Evolutionary conservation across 768 basidiomycete species (phyloP).

Genomic region (Terana coerulea): DNA sequence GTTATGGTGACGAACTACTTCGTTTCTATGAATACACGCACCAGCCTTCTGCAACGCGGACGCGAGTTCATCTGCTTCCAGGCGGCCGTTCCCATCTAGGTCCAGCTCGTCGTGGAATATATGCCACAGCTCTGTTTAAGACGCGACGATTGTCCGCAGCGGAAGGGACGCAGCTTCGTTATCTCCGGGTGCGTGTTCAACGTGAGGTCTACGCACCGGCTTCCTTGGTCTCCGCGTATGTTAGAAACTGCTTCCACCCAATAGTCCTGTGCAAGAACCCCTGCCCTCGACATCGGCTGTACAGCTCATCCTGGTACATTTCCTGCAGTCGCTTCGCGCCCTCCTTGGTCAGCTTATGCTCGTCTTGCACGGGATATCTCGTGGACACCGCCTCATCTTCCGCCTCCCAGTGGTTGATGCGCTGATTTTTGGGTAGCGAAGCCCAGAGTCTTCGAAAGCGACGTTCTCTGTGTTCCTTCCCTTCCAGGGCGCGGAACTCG

Average conservation of each 20-base stretch:
- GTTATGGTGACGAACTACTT: background rate
- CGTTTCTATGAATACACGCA: conserved; percentile 29
- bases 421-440: conserved; percentile 39
- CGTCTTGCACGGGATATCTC: conserved; percentile 26
- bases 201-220: conserved; percentile 46
- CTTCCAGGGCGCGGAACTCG: conserved; percentile 65
- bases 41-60: conserved; percentile 71
- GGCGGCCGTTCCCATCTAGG: conserved; percentile 79
- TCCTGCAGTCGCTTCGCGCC: conserved; percentile 59
- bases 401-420: conserved; percentile 15
- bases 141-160: conserved; percentile 12
- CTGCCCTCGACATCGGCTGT: conserved; percentile 48
- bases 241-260: conserved; percentile 67
- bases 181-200: background rate
- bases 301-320: conserved; percentile 77
- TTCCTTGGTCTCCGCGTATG: conserved; percentile 80
- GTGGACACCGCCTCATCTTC: conserved; percentile 20
- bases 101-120: conserved; percentile 91
- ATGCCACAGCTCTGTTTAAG: conserved; percentile 75
- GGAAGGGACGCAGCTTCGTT: conserved; percentile 12
- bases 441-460: conserved; percentile 64
- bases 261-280: conserved; percentile 40
- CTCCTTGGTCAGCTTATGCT: conserved; percentile 30
- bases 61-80: conserved; percentile 63
- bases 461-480: conserved; percentile 54